Conservation (phyloP, 345 rosid species). For the Hypericum androsaemum region DNA sequence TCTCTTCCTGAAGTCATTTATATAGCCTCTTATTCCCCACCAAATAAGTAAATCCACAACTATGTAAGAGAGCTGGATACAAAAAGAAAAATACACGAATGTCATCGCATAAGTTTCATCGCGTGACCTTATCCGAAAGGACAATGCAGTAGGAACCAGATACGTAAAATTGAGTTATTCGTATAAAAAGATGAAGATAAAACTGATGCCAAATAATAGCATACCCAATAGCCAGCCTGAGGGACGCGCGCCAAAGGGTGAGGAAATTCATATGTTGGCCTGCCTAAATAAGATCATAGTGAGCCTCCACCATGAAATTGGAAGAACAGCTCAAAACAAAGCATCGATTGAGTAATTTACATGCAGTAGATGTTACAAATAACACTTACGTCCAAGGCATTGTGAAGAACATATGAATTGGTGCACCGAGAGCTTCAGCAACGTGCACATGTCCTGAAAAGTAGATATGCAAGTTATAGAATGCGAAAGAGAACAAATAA, state of each 20-base stretch:
- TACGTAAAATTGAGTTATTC: no score
- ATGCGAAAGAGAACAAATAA: neutral
- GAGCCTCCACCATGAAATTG: slow-evolving; percentile 23
- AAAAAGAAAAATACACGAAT: slow-evolving; percentile 10
- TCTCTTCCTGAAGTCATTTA: slow-evolving; percentile 85
- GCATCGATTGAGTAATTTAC: neutral
- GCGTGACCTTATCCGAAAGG: no score
- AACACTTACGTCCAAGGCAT: slow-evolving; percentile 99
- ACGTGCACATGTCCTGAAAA: slow-evolving; percentile 89
- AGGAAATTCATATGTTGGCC: slow-evolving; percentile 97
- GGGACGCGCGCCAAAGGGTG: slow-evolving; percentile 97
- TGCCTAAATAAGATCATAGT: slow-evolving; percentile 63
- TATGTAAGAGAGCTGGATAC: slow-evolving; percentile 71
- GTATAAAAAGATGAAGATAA: slow-evolving; percentile 1
- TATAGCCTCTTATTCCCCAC: slow-evolving; percentile 93
- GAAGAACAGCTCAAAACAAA: neutral
- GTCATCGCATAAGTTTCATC: neutral
- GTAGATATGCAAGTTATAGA: slow-evolving; percentile 5
- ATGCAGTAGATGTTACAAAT: neutral
- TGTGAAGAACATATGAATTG: slow-evolving; percentile 96
- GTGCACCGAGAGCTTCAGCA: slow-evolving; percentile 96
- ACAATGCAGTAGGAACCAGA: no score
- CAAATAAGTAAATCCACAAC: slow-evolving; percentile 90
- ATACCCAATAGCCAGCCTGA: slow-evolving; percentile 97
- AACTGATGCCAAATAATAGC: slow-evolving; percentile 11